Conservation (phyloP, 495 filamentous ascomycete species). For the Penicillium maclennaniae region DNA sequence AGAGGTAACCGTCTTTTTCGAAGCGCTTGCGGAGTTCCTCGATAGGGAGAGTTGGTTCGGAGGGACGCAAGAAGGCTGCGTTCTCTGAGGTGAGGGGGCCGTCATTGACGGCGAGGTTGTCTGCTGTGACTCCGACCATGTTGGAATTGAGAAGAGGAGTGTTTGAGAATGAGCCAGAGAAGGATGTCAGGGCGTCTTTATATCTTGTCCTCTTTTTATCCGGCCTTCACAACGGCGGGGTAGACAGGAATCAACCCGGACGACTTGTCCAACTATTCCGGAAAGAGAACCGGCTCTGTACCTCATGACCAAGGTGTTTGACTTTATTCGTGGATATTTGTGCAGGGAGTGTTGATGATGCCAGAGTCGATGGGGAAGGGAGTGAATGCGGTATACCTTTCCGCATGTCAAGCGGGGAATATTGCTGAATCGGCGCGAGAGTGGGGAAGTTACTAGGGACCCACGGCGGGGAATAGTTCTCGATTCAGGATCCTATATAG, state of each 20-base stretch:
- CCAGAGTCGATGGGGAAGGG: background rate
- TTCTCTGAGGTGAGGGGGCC: slow-evolving; percentile 48
- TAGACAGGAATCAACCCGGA: background rate
- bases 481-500: too few species aligned
- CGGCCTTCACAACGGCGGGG: slow-evolving; percentile 9
- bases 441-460: background rate
- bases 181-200: background rate
- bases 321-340: slow-evolving; percentile 5
- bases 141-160: background rate
- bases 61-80: slow-evolving; percentile 41
- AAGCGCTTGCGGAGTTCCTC: slow-evolving; percentile 49
- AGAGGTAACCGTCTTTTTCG: slow-evolving; percentile 57
- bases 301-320: slow-evolving; percentile 4
- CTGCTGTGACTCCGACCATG: slow-evolving; percentile 31
- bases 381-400: slow-evolving; percentile 13
- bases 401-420: slow-evolving; percentile 7
- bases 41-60: slow-evolving; percentile 34
- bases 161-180: background rate
- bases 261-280: slow-evolving; percentile 16
- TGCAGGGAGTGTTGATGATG: background rate
- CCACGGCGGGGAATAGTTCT: slow-evolving; percentile 3
- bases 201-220: background rate
- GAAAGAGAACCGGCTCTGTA: slow-evolving; percentile 3
- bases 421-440: background rate
- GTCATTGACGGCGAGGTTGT: slow-evolving; percentile 47